Conservation (phyloP, 169 alveolate genomes). For the Plasmodium berghei region DNA sequence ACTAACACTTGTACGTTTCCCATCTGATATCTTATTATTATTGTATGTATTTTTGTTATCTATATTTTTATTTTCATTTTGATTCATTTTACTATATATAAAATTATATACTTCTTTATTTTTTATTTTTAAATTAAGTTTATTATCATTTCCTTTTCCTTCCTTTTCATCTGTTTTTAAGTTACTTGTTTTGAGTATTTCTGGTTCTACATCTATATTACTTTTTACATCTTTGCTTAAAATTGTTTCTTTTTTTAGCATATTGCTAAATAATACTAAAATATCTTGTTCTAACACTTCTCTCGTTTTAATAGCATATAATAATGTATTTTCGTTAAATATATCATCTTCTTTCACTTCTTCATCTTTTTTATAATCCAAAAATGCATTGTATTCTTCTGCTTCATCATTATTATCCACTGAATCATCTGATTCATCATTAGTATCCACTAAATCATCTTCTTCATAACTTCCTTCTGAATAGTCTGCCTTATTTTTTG, state of each 20-base stretch:
- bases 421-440: constrained; percentile 14
- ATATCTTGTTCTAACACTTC: constrained; percentile 56
- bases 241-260: constrained; percentile 47
- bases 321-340: constrained; percentile 39
- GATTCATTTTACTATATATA: constrained; percentile 40
- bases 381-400: constrained; percentile 12
- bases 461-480: constrained; percentile 11
- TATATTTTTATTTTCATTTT: background rate
- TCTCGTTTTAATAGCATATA: constrained; percentile 49
- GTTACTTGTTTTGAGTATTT: background rate
- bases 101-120: constrained; percentile 40
- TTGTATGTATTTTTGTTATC: background rate
- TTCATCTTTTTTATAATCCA: background rate
- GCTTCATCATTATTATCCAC: constrained; percentile 20
- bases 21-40: background rate
- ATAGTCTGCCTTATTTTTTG: background rate
- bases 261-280: constrained; percentile 37
- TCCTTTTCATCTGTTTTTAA: background rate
- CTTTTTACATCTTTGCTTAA: constrained; percentile 37
- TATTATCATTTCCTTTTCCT: constrained; percentile 9
- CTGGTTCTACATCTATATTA: background rate
- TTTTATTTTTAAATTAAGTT: constrained; percentile 23
- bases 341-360: constrained; percentile 48
- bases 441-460: background rate
- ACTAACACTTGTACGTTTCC: background rate